Conservation (phyloP, 176 grass and related monocot species). For the Carex scoparia region DNA sequence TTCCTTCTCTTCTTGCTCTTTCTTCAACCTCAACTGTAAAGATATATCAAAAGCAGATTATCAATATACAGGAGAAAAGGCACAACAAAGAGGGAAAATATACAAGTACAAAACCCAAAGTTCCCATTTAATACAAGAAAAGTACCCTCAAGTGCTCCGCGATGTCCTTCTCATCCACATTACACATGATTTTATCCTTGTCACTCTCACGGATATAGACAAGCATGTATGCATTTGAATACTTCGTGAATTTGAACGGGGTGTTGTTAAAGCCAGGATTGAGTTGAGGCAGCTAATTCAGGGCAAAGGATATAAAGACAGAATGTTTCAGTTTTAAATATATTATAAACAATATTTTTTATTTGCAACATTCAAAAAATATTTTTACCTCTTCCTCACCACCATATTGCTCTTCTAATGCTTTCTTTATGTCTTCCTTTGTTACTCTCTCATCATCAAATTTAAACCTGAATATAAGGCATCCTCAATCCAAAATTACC, state of each 20-base stretch:
- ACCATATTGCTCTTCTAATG: conserved; percentile 91
- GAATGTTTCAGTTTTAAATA: conserved; percentile 21
- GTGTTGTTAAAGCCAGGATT: conserved; percentile 87
- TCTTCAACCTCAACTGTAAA: conserved; percentile 78
- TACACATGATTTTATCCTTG: conserved; percentile 93
- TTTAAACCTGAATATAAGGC: conserved; percentile 66
- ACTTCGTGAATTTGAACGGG: conserved; percentile 91
- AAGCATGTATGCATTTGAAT: conserved; percentile 97
- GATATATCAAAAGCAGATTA: conserved; percentile 23
- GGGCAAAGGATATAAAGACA: conserved; percentile 11
- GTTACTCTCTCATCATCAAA: conserved; percentile 97
- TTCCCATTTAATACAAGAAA: neutral
- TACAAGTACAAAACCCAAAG: neutral
- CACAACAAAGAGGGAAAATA: conserved; percentile 15
- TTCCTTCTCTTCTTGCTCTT: conserved; percentile 94
- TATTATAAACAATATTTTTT: conserved; percentile 10
- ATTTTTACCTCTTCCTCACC: conserved; percentile 81
- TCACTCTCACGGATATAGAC: conserved; percentile 95
- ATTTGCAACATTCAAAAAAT: conserved; percentile 6
- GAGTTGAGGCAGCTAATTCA: conserved; percentile 64
- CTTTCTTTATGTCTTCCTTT: conserved; percentile 92
- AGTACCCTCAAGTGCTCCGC: conserved; percentile 78
- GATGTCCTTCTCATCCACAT: conserved; percentile 94
- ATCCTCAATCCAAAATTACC: neutral
- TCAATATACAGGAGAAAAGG: conserved; percentile 17